phyloP scores from a whole-genome alignment of 768 basidiomycete species.

The Serpula lacrymans region DNA sequence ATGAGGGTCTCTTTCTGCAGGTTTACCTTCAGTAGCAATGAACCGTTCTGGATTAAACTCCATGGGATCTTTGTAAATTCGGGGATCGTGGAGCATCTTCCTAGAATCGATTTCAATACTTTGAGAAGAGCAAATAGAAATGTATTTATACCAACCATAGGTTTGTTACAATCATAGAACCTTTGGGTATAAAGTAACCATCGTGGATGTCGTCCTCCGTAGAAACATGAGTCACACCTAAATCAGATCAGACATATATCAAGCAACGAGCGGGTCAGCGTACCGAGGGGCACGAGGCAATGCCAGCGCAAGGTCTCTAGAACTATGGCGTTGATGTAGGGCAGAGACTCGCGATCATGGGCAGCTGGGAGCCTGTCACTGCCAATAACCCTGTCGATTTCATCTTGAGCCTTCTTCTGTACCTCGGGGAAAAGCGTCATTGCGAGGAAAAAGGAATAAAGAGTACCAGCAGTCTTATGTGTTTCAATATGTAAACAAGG shows the following conservation, averaged over 20 bases:
- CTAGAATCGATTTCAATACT: constrained; percentile 12
- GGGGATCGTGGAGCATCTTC: constrained; percentile 25
- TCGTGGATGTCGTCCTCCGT: constrained; percentile 29
- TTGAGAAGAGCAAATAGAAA: not conserved
- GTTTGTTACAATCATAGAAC: constrained; percentile 30
- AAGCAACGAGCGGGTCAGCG: constrained; percentile 1
- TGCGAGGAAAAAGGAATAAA: constrained; percentile 29
- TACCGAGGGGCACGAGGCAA: constrained; percentile 5
- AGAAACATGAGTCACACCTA: constrained; percentile 27
- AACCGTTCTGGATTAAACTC: constrained; percentile 28
- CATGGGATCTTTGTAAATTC: constrained; percentile 23
- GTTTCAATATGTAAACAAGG: not conserved
- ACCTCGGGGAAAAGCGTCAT: constrained; percentile 29
- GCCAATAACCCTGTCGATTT: constrained; percentile 32
- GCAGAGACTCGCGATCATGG: constrained; percentile 20
- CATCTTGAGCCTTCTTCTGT: constrained; percentile 28
- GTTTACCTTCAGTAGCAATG: constrained; percentile 10
- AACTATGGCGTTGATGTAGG: constrained; percentile 11
- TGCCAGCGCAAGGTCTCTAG: constrained; percentile 15
- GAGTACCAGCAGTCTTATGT: constrained; percentile 22
- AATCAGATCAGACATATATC: not conserved
- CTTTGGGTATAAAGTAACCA: constrained; percentile 30
- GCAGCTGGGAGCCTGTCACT: constrained; percentile 30
- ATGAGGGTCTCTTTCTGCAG: constrained; percentile 16
- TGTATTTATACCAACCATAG: constrained; percentile 22